Evolutionary conservation across 2,329 filamentous ascomycete genomes (phyloP).

Genomic region (Arthroderma uncinatum): DNA sequence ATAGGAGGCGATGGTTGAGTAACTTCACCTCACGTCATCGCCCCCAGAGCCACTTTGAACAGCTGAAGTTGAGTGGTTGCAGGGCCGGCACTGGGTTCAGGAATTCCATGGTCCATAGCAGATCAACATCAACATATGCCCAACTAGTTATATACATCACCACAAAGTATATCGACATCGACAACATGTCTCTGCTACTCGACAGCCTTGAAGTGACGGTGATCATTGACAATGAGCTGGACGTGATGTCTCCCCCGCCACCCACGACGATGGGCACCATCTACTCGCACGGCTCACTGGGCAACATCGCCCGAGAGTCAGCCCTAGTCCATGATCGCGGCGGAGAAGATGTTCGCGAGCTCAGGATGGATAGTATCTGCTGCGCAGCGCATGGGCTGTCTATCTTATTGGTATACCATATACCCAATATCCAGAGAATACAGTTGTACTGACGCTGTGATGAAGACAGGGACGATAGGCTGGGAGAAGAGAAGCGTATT

Average conservation of each 20-base stretch:
- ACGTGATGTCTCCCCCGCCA: slow-evolving; percentile 40
- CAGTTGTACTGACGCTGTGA: not conserved
- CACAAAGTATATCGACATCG: not conserved
- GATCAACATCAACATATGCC: not conserved
- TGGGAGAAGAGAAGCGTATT: slow-evolving; percentile 38
- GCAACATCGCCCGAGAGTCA: slow-evolving; percentile 32
- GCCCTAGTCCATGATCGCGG: slow-evolving; percentile 31
- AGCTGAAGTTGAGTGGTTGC: not conserved
- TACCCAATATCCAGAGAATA: not conserved
- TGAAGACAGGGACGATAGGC: slow-evolving; percentile 39
- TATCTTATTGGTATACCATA: slow-evolving; percentile 33
- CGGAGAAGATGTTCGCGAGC: slow-evolving; percentile 34
- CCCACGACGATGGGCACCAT: slow-evolving; percentile 28
- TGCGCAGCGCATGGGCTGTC: slow-evolving; percentile 46
- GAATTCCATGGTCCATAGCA: not conserved
- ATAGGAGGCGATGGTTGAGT: not conserved
- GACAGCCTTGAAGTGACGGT: slow-evolving; percentile 40
- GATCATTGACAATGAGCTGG: slow-evolving; percentile 46
- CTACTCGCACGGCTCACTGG: slow-evolving; percentile 34
- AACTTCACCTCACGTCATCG: not conserved
- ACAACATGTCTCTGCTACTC: slow-evolving; percentile 15
- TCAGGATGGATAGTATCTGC: slow-evolving; percentile 42
- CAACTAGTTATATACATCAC: not conserved
- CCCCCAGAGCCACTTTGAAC: not conserved
- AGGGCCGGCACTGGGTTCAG: not conserved